Evolutionary conservation across 495 filamentous ascomycete species (phyloP).

Genomic region (Penicillium simplicissimum): DNA sequence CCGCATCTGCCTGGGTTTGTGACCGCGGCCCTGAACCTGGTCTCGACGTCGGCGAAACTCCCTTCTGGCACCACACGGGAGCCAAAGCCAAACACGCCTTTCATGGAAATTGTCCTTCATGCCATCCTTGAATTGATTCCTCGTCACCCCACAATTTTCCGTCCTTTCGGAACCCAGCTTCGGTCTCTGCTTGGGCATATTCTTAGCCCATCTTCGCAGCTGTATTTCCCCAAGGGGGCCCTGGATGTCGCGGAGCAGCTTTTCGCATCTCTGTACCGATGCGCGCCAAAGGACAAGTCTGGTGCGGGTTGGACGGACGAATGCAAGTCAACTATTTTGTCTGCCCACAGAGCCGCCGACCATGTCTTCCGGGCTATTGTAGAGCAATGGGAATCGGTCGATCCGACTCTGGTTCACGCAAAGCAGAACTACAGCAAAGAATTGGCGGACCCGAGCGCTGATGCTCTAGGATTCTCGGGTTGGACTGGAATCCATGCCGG

Average conservation of each 20-base stretch:
- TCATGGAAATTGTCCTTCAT: slow-evolving; percentile 63
- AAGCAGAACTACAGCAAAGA: slow-evolving; percentile 39
- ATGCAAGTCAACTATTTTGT: slow-evolving; percentile 56
- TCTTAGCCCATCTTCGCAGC: slow-evolving; percentile 31
- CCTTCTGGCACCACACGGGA: slow-evolving; percentile 44
- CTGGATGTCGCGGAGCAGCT: slow-evolving; percentile 58
- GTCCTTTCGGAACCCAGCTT: slow-evolving; percentile 70
- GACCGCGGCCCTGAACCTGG: slow-evolving; percentile 67
- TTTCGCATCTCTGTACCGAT: slow-evolving; percentile 68
- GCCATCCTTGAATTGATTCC: slow-evolving; percentile 69
- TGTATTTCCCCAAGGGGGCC: slow-evolving; percentile 48
- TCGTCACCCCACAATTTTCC: slow-evolving; percentile 75
- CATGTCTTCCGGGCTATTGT: slow-evolving; percentile 72
- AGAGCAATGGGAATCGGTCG: slow-evolving; percentile 74
- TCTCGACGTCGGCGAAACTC: slow-evolving; percentile 45
- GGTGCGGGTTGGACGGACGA: slow-evolving; percentile 72
- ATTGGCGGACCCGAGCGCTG: slow-evolving; percentile 37
- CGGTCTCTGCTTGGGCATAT: slow-evolving; percentile 56
- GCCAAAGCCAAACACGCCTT: slow-evolving; percentile 42
- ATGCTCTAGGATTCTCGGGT: slow-evolving; percentile 54
- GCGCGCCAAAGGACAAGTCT: slow-evolving; percentile 70
- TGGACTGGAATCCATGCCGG: slow-evolving; percentile 77
- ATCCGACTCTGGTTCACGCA: slow-evolving; percentile 26
- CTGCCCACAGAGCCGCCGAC: slow-evolving; percentile 67
- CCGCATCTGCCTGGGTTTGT: slow-evolving; percentile 75